A percentile compares a stretch with the other conserved stretches of the same genome.
phyloP scores from a whole-genome alignment of 2,329 filamentous ascomycete species.

The Teratosphaeria gauchensis region DNA sequence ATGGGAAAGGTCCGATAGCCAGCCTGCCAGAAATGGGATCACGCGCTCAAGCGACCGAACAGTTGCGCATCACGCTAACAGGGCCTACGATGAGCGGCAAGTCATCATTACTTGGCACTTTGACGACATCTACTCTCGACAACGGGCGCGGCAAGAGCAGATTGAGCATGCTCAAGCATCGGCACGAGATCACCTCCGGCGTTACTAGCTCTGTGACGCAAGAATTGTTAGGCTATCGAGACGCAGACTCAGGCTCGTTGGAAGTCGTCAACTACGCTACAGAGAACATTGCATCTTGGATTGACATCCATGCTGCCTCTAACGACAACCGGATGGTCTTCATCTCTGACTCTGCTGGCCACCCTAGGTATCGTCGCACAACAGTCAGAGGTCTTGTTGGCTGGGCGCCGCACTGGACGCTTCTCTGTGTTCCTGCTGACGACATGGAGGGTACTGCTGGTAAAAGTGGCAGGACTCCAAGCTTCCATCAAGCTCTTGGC shows the following conservation, averaged over 20 bases:
- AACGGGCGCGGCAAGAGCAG: slow-evolving; percentile 88
- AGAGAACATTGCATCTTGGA: slow-evolving; percentile 83
- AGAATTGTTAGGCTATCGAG: slow-evolving; percentile 74
- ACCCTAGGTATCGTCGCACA: slow-evolving; percentile 80
- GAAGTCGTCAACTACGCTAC: slow-evolving; percentile 73
- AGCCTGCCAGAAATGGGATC: neutral
- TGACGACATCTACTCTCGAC: slow-evolving; percentile 80
- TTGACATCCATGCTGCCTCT: slow-evolving; percentile 77
- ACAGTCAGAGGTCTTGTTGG: slow-evolving; percentile 83
- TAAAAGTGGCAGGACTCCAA: slow-evolving; percentile 37
- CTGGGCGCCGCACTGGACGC: slow-evolving; percentile 90
- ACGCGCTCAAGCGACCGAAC: slow-evolving; percentile 42
- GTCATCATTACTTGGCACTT: slow-evolving; percentile 76
- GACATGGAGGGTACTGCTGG: slow-evolving; percentile 46
- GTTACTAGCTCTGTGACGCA: slow-evolving; percentile 92
- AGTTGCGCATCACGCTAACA: slow-evolving; percentile 77
- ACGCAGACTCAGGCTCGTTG: slow-evolving; percentile 16
- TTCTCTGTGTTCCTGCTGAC: slow-evolving; percentile 79
- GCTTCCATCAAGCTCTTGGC: slow-evolving; percentile 44
- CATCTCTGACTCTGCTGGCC: slow-evolving; percentile 83
- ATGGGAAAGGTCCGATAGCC: slow-evolving; percentile 1
- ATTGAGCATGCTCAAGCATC: slow-evolving; percentile 78
- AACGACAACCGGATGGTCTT: slow-evolving; percentile 70
- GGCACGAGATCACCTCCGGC: slow-evolving; percentile 84
- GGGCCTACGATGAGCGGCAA: slow-evolving; percentile 89